These are phyloP conservation scores for Taxawa tesnikishii DNA, from an alignment of 2,329 filamentous ascomycete species.

Conservation along the genomic window DNA sequence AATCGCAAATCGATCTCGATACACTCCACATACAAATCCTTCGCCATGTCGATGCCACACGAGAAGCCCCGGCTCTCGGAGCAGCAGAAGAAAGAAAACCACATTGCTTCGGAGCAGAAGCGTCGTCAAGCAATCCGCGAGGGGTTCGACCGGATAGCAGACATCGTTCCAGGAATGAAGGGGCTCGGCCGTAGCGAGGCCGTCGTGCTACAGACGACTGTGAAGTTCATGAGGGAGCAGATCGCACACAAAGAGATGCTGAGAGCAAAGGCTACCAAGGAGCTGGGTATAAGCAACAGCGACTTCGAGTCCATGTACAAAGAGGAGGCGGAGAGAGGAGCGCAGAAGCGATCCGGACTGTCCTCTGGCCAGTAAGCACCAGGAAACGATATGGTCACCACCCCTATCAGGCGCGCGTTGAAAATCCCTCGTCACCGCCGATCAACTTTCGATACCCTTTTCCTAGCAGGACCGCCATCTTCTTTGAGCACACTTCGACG, in stretches of 20 bases:
- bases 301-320: constrained; percentile 13
- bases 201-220: constrained; percentile 54
- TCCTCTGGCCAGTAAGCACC: neutral
- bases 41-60: no score
- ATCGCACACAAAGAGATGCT: constrained; percentile 24
- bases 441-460: no score
- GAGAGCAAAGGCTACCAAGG: constrained; percentile 20
- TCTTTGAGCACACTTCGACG: no score
- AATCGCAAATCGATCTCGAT: no score
- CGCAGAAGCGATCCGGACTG: constrained; percentile 1
- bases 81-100: constrained; percentile 61
- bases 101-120: constrained; percentile 57
- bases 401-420: no score
- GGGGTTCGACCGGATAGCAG: constrained; percentile 70
- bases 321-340: constrained; percentile 1
- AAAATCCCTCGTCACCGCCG: no score
- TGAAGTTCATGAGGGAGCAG: constrained; percentile 30
- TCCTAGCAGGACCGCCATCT: no score
- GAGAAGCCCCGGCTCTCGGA: constrained; percentile 56
- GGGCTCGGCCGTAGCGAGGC: constrained; percentile 79
- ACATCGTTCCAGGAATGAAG: constrained; percentile 67
- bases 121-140: constrained; percentile 65
- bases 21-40: no score
- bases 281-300: constrained; percentile 10
- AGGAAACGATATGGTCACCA: constrained; percentile 2